A percentile compares a stretch with the other conserved stretches of the same genome.
These are phyloP conservation scores for Boletus subcaerulescens DNA, from an alignment of 768 basidiomycete species.

Conservation along the genomic window DNA sequence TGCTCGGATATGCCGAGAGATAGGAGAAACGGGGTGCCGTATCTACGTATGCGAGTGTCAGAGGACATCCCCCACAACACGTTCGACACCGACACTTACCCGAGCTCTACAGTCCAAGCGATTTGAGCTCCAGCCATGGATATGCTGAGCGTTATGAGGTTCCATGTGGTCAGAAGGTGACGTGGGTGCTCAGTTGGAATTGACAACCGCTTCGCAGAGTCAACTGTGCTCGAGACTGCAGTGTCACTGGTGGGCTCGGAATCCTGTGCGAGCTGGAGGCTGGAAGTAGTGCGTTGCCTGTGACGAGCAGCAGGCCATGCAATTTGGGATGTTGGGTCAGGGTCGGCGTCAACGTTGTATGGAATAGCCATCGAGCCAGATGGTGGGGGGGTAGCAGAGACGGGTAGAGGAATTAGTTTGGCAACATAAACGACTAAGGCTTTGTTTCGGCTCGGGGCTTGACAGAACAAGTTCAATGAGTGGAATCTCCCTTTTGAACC, in stretches of 20 bases:
- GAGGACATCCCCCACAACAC: background rate
- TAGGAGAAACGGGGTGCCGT: slow-evolving; percentile 92
- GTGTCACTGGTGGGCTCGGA: slow-evolving; percentile 20
- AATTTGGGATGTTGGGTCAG: slow-evolving; percentile 78
- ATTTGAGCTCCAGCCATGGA: slow-evolving; percentile 96
- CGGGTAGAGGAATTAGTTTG: background rate
- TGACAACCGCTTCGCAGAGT: slow-evolving; percentile 24
- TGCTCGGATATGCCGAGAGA: slow-evolving; percentile 80
- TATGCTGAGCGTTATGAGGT: slow-evolving; percentile 78
- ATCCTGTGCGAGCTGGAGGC: slow-evolving; percentile 22
- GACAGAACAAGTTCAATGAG: background rate
- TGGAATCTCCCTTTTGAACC: slow-evolving; percentile 16
- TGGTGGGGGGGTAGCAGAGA: background rate
- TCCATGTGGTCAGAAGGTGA: slow-evolving; percentile 48
- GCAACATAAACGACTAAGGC: slow-evolving; percentile 5
- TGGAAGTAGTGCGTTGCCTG: slow-evolving; percentile 29
- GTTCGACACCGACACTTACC: slow-evolving; percentile 47
- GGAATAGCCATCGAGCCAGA: slow-evolving; percentile 56
- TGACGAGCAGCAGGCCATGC: slow-evolving; percentile 60
- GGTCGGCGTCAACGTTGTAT: slow-evolving; percentile 49
- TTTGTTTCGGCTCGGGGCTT: no score
- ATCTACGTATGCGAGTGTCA: slow-evolving; percentile 46
- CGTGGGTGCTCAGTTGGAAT: slow-evolving; percentile 23
- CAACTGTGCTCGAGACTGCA: slow-evolving; percentile 29
- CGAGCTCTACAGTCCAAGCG: slow-evolving; percentile 93